Evolutionary conservation across 352 stramenopile genomes (phyloP).

Genomic region (Pythium periplocum): DNA sequence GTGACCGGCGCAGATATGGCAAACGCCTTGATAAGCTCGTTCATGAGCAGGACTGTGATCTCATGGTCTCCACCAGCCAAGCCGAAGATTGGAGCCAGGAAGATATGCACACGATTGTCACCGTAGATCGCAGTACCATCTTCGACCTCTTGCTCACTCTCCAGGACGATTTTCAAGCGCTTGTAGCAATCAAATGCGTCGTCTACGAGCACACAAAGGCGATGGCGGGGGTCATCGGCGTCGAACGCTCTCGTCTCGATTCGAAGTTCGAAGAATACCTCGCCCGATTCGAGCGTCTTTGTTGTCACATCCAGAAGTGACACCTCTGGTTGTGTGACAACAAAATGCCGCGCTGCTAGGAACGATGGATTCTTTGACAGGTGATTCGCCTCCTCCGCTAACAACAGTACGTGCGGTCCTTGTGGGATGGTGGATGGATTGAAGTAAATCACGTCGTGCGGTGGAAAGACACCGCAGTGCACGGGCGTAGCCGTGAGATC

Average conservation of each 20-base stretch:
- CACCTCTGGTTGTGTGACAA: slow-evolving; percentile 30
- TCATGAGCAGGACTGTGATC: slow-evolving; percentile 37
- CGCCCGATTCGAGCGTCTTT: not conserved
- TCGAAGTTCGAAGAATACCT: slow-evolving; percentile 16
- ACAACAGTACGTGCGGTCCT: slow-evolving; percentile 40
- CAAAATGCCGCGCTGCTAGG: slow-evolving; percentile 31
- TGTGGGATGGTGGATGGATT: slow-evolving; percentile 7
- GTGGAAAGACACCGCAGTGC: slow-evolving; percentile 21
- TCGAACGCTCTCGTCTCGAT: slow-evolving; percentile 44
- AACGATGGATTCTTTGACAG: slow-evolving; percentile 11
- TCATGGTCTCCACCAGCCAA: slow-evolving; percentile 20
- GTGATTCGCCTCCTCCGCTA: slow-evolving; percentile 18
- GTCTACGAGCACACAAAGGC: slow-evolving; percentile 41
- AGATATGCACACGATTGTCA: slow-evolving; percentile 20
- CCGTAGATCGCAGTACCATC: too few relatives aligned
- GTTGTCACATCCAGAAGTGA: slow-evolving; percentile 15
- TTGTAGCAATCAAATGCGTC: slow-evolving; percentile 39
- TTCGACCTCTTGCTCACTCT: slow-evolving; percentile 5
- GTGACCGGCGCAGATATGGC: slow-evolving; percentile 15
- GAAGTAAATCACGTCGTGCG: slow-evolving; percentile 29
- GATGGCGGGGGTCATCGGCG: slow-evolving; percentile 25
- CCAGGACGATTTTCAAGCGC: slow-evolving; percentile 19
- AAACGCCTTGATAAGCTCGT: slow-evolving; percentile 38
- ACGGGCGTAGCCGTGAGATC: slow-evolving; percentile 7
- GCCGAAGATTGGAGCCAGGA: slow-evolving; percentile 31